phyloP scores from a whole-genome alignment of 179 eudicot species.

The Pouteria campechiana region DNA sequence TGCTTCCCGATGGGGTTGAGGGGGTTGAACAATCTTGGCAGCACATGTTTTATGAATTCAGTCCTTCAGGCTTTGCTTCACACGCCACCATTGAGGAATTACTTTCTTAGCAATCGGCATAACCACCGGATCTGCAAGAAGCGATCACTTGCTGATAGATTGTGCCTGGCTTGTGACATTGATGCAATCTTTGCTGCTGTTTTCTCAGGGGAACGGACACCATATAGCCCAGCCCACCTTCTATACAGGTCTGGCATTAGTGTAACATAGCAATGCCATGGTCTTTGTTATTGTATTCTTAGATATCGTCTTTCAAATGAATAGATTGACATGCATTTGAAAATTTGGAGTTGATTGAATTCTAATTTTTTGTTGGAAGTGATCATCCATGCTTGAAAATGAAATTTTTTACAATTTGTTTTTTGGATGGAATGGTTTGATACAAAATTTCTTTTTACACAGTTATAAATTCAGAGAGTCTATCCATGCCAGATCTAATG shows the following conservation, averaged over 20 bases:
- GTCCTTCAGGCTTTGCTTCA: constrained; percentile 52
- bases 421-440: no score
- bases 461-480: no score
- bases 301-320: no score
- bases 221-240: constrained; percentile 45
- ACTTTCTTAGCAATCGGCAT: constrained; percentile 38
- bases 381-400: no score
- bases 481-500: no score
- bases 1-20: constrained; percentile 32
- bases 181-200: constrained; percentile 34
- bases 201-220: constrained; percentile 37
- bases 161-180: constrained; percentile 49
- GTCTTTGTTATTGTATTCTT: background rate
- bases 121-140: constrained; percentile 29
- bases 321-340: no score
- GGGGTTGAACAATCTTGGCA: constrained; percentile 45
- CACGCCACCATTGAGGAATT: constrained; percentile 45
- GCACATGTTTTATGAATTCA: constrained; percentile 52
- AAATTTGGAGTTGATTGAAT: no score
- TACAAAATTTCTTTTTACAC: no score
- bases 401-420: no score
- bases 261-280: background rate
- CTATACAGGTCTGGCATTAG: constrained; percentile 21
- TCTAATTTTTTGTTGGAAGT: no score
- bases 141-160: constrained; percentile 17